phyloP scores from a whole-genome alignment of 805 yeast genomes.

The Candida silvatica region DNA sequence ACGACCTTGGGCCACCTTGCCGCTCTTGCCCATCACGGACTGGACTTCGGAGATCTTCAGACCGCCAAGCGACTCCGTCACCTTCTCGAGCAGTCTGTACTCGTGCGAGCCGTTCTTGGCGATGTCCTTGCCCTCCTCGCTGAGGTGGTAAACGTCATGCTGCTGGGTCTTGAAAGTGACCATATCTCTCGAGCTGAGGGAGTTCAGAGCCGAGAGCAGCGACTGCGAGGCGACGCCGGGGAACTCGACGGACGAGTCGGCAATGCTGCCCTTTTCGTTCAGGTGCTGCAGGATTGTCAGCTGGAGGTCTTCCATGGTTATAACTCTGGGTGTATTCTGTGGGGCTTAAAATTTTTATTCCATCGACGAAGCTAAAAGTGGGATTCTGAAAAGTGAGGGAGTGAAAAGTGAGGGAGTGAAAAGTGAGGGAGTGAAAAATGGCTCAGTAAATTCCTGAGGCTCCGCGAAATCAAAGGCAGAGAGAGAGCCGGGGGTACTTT shows the following conservation, averaged over 20 bases:
- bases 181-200: slow-evolving; percentile 79
- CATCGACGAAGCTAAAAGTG: no score
- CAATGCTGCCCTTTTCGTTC: slow-evolving; percentile 52
- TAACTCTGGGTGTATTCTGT: neutral
- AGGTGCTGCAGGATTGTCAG: slow-evolving; percentile 54
- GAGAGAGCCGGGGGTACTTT: no score
- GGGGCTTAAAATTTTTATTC: neutral
- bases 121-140: slow-evolving; percentile 77
- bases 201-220: slow-evolving; percentile 76
- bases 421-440: no score
- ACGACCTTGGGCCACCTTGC: slow-evolving; percentile 91
- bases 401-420: no score
- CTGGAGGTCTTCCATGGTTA: slow-evolving; percentile 60
- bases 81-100: slow-evolving; percentile 65
- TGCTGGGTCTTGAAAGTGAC: slow-evolving; percentile 66
- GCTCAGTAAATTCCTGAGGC: no score
- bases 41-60: slow-evolving; percentile 73
- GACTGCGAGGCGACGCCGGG: slow-evolving; percentile 56
- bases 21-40: slow-evolving; percentile 68
- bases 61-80: slow-evolving; percentile 67
- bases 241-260: slow-evolving; percentile 61
- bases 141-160: slow-evolving; percentile 64
- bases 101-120: slow-evolving; percentile 85
- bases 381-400: no score
- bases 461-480: no score